Evolutionary conservation across 2,329 filamentous ascomycete species (phyloP), one percentile per base, ranked within the genome.

Genomic region (Colletotrichum lini): DNA sequence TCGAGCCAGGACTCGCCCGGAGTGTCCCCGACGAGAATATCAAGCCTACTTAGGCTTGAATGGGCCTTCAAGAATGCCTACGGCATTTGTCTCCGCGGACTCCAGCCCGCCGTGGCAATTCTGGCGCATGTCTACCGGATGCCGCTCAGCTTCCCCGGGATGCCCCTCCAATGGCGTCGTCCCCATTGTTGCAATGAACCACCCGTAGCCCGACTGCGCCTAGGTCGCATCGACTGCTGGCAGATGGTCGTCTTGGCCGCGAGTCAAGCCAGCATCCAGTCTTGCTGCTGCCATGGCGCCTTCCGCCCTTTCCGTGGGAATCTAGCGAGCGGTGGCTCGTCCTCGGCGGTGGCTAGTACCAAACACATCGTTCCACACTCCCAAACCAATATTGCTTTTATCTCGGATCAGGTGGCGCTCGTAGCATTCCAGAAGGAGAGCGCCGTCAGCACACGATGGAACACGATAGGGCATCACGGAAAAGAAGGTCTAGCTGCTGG

Each of bases 361-460:
- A 21, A 30, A 18, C 13, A 7, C 44, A n/a, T 64, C 65, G 53
- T 64, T 47, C 52, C 47, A 54, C 26, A 21, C 38, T 50, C 38
- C 50, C 40, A 15, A 13, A 9, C 23, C 42, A 45, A 30, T 50
- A 67, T 70, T 70, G 63, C 63, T 70, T 70, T 57, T 67, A 35
- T 35, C 21, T 68, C 58, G 58, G 16, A 50, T 40, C 30, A 63
- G 58, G 52, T 68, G 52, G 65, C 53, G 69, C 40, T 59, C 53
- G 44, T 47, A 35, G 62, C 58, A 68, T 71, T 71, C 69, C 59
- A 71, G 53, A 64, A 54, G 52, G 45, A 58, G 45, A 30, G 9
- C 53, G 45, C 42, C 44, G 58, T 68, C 47, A 71, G 69, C 69
- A 52, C 23, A 59, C 44, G 45, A 50, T 21, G 54, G 18, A 26